phyloP scores from a whole-genome alignment of 1,139 yeast species.

The Saccharomyces hybrid region DNA sequence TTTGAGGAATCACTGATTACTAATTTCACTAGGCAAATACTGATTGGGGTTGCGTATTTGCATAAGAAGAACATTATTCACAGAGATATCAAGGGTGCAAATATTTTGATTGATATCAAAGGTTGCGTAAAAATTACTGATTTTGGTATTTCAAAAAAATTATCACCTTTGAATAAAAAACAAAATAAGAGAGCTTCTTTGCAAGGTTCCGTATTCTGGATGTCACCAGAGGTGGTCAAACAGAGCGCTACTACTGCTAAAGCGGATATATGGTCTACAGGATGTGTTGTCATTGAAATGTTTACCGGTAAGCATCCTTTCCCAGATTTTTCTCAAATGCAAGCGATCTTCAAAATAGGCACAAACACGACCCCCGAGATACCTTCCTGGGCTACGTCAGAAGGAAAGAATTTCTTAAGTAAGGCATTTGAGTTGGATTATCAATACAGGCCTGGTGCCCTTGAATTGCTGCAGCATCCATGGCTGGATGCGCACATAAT shows the following conservation, averaged over 20 bases:
- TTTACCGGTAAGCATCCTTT: slow-evolving; percentile 91
- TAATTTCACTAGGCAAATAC: slow-evolving; percentile 75
- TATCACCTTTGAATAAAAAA: slow-evolving; percentile 29
- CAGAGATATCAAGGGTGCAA: slow-evolving; percentile 90
- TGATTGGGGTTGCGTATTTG: slow-evolving; percentile 72
- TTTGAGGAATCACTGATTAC: slow-evolving; percentile 85
- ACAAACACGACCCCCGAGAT: slow-evolving; percentile 69
- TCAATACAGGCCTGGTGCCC: slow-evolving; percentile 65
- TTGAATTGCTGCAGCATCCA: slow-evolving; percentile 53
- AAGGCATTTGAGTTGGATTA: slow-evolving; percentile 72
- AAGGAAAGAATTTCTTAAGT: slow-evolving; percentile 57
- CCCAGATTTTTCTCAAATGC: slow-evolving; percentile 92
- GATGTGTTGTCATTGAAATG: slow-evolving; percentile 88
- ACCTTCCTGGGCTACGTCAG: slow-evolving; percentile 69
- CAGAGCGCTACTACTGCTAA: slow-evolving; percentile 83
- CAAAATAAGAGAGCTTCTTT: slow-evolving; percentile 62
- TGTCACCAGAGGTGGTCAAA: slow-evolving; percentile 97
- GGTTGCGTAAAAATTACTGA: slow-evolving; percentile 92
- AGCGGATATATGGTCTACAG: slow-evolving; percentile 95
- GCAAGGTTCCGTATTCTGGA: slow-evolving; percentile 95
- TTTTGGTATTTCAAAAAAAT: slow-evolving; percentile 84
- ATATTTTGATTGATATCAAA: slow-evolving; percentile 78
- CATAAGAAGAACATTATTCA: slow-evolving; percentile 82
- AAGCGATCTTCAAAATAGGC: slow-evolving; percentile 89
- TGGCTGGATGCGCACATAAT: slow-evolving; percentile 27